Base-by-base conservation (phyloP, 1,284 basidiomycete genomes). In the Ceratobasidium sp. region DNA sequence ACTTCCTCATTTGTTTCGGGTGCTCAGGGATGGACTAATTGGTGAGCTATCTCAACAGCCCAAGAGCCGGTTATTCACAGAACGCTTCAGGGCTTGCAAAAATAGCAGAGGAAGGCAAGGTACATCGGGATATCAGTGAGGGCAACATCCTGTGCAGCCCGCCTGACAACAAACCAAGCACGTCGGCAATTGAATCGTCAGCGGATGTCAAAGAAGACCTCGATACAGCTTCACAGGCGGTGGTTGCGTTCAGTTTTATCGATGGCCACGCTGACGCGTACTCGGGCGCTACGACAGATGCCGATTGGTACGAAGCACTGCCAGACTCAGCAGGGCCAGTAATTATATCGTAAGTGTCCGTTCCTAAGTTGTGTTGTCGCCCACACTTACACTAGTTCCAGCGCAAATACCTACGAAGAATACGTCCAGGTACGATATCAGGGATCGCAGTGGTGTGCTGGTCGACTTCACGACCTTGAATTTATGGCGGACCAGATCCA, bases 121-220 rank as follows among this genome's bases (percentile, higher is more conserved):
- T 79, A 42, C 78, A 79, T 44, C 78, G 78, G 18, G 78, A 79
- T 39, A 76, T 79, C 53, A 79, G 78, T 51, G 46, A 64, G 20
- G 78, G 78, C 20, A 76, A 79, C 63, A 60, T 79, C 42, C 39
- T 77, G 12, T 72, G 70, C n/a, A 42, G 26, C 51, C 53, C 15
- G 58, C 26, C 56, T 39, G 18, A 69, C 56, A 56, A 15, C 39
- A 28, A 20, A 15, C n/a, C 26, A n/a, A 26, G 42, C 18, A 23
- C 44, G n/a, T 23, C 20, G 18, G 71, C 66, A 28, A 63, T 40
- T 28, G 71, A 53, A 23, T 64, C 71, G 18, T 44, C 64, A 10
- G 49, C 44, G 23, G 28, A 40, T 12, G 53, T n/a, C 53, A 40
- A 60, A 10, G 23, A 68, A 13, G 23, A 75, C n/a, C 28, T 46